Evolutionary conservation across 306 rosid genomes (phyloP), one percentile per base, ranked within the genome.

Genomic region (Prosopis cineraria): DNA sequence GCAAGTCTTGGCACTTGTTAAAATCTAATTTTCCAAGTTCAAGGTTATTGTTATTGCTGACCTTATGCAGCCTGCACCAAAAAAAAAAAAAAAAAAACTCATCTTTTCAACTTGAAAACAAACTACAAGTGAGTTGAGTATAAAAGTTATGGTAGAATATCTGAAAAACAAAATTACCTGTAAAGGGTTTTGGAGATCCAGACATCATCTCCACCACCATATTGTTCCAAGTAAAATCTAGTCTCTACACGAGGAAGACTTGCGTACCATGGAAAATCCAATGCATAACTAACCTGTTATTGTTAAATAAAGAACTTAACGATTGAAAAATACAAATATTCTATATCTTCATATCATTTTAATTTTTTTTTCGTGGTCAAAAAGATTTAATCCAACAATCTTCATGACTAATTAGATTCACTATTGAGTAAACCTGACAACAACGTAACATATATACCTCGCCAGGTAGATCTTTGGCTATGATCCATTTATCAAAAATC

Each of bases 161-260:
- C 12, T 10, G 2, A 43, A 25, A 25, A 14, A 0, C 4, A 25
- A 43, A 43, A 1, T 6, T 39, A 87, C 93, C 91, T 88, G 85
- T 87, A 90, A 4, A 88, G 87, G 13, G 89, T 80, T 81, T 90
- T 90, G 62, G 91, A 87, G 55, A 88, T 90, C 94, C 94, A 90
- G 81, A 63, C 85, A 60, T 90, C 94, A 55, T 85, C 75, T 17
- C 52, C 60, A 10, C 87, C 94, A 43, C 91, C 94, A 66, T 90
- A 90, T 16, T 90, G 91, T 43, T 86, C 79, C 0, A 90, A 72
- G 78, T 80, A 90, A 56, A 86, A 78, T 76, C 89, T 83, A 6
- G 91, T 55, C 62, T 55, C 31, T 10, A 55, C 13, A 2, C 62
- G 62, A 24, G 62, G 62, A 4, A 55, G 24, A 75, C 85, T 88